Base-by-base conservation (phyloP, 2,329 filamentous ascomycete genomes). In the Fusarium incarnatum region DNA sequence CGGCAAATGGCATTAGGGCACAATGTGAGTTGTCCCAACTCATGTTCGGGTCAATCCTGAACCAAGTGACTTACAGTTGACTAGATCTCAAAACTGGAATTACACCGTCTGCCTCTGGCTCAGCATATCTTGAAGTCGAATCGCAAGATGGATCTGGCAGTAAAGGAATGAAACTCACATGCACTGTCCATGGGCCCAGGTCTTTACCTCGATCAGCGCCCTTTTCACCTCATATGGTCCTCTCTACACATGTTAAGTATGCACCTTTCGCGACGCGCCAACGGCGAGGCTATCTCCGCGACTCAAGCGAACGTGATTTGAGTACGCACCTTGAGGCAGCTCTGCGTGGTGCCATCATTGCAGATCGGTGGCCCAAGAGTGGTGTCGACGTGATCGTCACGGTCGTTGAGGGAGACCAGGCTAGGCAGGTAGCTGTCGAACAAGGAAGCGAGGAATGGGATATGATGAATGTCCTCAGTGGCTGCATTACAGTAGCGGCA, bases 311-410 rank as follows among this genome's bases (percentile, higher is more conserved):
- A 82, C 88, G 94, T 53, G 96, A 99, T 77, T 86, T 99, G 3
- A 93, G 93, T 15, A 92, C 94, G 13, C 95, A 98, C 78, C 84
- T 99, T 5, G 94, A 98, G 80, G 95, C 94, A 18, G 94, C 96
- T 27, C 85, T 99, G 53, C 88, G 94, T 34, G 95, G 95, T 2
- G 92, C 94, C 10, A 90, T 98, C 53, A 95, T 98, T 76, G 94
- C 94, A 16, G 94, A 98, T 78, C 87, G 95, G 61, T 99, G 95
- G 93, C 96, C 96, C n/a, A 99, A 99, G 84, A 97, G 94, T 79
- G 94, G 94, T 46, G 91, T 97, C n/a, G 96, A 99, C 78, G 91
- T 99, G 42, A 91, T 97, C 20, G 89, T 99, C 50, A 98, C 94
- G 1, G 90, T 99, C 50, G 85, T 99, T 20, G 96, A 99, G 81